phyloP scores from a whole-genome alignment of 2,329 filamentous ascomycete genomes.

The Didymella lethalis region DNA sequence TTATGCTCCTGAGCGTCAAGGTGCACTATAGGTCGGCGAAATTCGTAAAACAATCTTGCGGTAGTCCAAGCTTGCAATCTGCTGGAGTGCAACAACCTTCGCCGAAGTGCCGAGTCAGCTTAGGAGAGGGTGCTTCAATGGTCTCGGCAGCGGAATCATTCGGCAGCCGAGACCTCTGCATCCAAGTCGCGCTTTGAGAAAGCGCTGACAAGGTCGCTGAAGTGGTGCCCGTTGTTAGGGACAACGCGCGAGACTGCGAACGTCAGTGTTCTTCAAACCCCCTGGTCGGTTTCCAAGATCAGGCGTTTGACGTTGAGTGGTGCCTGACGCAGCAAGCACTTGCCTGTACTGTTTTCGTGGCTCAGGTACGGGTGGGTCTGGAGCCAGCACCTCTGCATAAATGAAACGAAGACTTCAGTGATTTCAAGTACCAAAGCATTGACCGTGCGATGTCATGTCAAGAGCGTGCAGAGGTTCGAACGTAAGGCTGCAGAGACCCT shows the following conservation, averaged over 20 bases:
- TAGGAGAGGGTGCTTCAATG: neutral
- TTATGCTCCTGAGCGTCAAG: neutral
- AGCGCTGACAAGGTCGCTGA: neutral
- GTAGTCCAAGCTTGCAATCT: neutral
- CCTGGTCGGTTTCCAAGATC: neutral
- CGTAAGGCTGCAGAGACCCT: conserved; percentile 23
- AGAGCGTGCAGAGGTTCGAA: neutral
- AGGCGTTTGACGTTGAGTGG: conserved; percentile 1
- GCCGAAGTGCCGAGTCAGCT: conserved; percentile 2
- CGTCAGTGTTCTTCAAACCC: neutral
- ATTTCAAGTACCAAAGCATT: conserved; percentile 12
- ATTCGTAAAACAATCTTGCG: neutral
- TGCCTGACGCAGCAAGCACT: conserved; percentile 5
- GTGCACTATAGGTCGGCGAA: neutral
- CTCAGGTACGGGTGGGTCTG: conserved; percentile 4
- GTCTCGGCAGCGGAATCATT: conserved; percentile 2
- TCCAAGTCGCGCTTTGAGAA: neutral
- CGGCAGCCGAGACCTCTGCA: neutral
- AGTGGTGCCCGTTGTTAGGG: neutral
- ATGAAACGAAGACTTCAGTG: conserved; percentile 8
- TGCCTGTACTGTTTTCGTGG: conserved; percentile 6
- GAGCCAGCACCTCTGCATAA: neutral
- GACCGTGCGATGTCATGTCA: conserved; percentile 3
- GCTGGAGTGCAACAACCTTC: neutral
- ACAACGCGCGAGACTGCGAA: neutral